Evolutionary conservation across 768 basidiomycete genomes (phyloP), one percentile per base, ranked within the genome.

Genomic region (Leccinum disarticulatum): DNA sequence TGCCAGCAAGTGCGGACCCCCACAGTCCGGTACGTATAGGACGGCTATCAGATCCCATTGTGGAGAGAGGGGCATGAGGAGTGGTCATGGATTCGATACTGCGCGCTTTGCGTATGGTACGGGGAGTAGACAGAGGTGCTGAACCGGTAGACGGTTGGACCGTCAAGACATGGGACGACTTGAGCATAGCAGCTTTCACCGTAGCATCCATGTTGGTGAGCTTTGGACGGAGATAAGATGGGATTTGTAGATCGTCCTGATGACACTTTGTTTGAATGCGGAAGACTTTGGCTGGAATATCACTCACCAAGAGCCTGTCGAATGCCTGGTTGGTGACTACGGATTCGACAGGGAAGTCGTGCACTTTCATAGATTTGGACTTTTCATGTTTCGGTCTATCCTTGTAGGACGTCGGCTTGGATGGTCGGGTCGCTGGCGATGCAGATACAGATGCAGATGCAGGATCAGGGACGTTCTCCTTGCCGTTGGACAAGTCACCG

Each of bases 131-230:
- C 3, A 83, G 81, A 41, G 52, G 27, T 4, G 17, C 48, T 50
- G 72, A 65, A 35, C 49, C 69, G 28, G 74, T 64, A 27, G 71
- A 67, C 30, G 77, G 77, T 59, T 74, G 79, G 8, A 77, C 72
- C 19, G 80, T 75, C 71, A 91, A 77, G 28, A 83, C 81, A 31
- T 88, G 85, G 1, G 92, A 93, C 0, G 91, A 92, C 70, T 91
- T 93, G 57, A 96, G 78, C 91, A 96, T 95, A 13, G 90, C 91
- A 5, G 90, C 92, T 70, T 96, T 96, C 53, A 96, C 90, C 1
- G 88, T 85, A 0, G 87, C 76, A 58, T 95, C 91, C 83, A 96
- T 91, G 15, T 84, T 85, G 52, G 80, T 79, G 17, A 95, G 83
- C 73, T 93, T 92, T 1, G 87, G 87, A 8, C 93, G 83, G 25